Percentiles rank a stretch among this genome's conserved stretches.
phyloP scores from a whole-genome alignment of 108 stramenopile species.

The Schizochytrium sp. region DNA sequence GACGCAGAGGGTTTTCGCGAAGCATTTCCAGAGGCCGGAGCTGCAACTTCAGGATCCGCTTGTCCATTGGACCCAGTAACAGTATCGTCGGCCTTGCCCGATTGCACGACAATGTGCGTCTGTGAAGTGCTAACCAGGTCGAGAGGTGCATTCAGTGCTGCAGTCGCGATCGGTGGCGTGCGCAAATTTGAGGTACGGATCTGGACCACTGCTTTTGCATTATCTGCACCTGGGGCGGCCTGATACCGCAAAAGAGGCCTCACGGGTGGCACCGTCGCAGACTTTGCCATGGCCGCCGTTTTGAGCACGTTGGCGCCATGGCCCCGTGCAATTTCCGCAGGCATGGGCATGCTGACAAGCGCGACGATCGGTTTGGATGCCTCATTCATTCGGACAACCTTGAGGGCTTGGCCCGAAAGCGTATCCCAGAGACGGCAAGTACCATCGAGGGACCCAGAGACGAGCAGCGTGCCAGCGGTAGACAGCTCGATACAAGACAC shows the following conservation, averaged over 20 bases:
- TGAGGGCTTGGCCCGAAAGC: neutral
- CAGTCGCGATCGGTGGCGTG: neutral
- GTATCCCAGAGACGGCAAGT: conserved; percentile 5
- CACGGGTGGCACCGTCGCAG: neutral
- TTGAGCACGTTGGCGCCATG: neutral
- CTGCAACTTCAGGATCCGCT: neutral
- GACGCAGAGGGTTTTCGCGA: neutral
- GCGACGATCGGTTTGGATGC: neutral
- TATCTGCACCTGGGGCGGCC: neutral
- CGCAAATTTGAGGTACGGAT: neutral
- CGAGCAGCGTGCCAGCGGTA: neutral
- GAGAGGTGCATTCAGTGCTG: neutral
- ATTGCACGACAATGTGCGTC: neutral
- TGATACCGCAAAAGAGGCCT: neutral
- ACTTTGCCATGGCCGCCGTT: neutral
- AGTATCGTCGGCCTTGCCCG: neutral
- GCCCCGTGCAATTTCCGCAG: neutral
- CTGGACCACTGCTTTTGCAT: neutral
- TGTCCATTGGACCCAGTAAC: neutral
- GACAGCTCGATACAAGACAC: neutral
- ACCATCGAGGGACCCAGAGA: neutral
- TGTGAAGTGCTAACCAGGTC: neutral
- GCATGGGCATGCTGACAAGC: neutral
- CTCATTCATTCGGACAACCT: neutral
- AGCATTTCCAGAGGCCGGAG: neutral